phyloP scores from a whole-genome alignment of 768 basidiomycete genomes.

The Suillus subaureus region DNA sequence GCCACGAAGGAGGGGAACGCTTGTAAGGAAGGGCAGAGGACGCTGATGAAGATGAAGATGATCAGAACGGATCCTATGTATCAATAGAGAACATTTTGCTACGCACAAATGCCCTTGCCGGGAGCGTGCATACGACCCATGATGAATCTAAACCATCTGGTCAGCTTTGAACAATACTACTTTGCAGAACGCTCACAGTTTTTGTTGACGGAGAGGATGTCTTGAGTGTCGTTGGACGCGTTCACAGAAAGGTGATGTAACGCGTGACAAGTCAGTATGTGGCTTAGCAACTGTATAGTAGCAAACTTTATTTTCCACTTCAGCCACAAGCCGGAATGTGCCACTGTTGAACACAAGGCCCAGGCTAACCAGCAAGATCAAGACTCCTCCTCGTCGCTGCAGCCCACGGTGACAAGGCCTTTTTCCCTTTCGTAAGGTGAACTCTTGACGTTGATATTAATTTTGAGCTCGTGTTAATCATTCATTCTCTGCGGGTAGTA shows the following conservation, averaged over 20 bases:
- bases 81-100: conserved; percentile 13
- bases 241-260: conserved; percentile 27
- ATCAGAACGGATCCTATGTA: not conserved
- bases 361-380: conserved; percentile 29
- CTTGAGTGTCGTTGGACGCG: conserved; percentile 45
- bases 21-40: conserved; percentile 98
- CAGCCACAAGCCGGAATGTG: conserved; percentile 29
- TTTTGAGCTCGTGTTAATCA: conserved; percentile 1
- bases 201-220: conserved; percentile 32
- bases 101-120: conserved; percentile 98
- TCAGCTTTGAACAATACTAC: conserved; percentile 20
- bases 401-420: conserved; percentile 45
- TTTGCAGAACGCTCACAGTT: conserved; percentile 37
- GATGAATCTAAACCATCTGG: conserved; percentile 38
- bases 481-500: conserved; percentile 41
- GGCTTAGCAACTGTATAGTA: conserved; percentile 62
- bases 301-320: conserved; percentile 54
- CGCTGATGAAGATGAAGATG: conserved; percentile 38
- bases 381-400: conserved; percentile 43
- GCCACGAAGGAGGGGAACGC: conserved; percentile 92
- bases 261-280: conserved; percentile 34
- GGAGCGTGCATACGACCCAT: conserved; percentile 99
- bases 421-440: conserved; percentile 32
- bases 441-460: conserved; percentile 8
- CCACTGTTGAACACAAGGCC: conserved; percentile 34